A percentile compares a stretch with the other conserved stretches of the same genome.
Evolutionary conservation across 768 basidiomycete genomes (phyloP).

Genomic region (Suillus subluteus): DNA sequence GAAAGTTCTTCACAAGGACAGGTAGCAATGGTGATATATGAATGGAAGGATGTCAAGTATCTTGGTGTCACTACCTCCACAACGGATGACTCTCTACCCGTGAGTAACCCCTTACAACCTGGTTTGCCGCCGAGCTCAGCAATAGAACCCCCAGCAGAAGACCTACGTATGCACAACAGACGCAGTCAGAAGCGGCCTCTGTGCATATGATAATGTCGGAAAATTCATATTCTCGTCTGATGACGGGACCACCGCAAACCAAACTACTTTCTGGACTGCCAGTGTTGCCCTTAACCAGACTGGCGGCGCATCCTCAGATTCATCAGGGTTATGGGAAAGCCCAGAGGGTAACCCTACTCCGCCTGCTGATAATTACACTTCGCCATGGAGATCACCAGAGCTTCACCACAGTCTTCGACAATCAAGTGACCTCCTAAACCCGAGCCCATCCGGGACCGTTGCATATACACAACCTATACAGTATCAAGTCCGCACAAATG

Average conservation of each 20-base stretch:
- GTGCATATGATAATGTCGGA: conserved; percentile 73
- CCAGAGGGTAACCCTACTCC: conserved; percentile 62
- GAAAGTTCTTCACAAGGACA: conserved; percentile 72
- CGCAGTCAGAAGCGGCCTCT: conserved; percentile 73
- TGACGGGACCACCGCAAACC: conserved; percentile 55
- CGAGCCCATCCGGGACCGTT: conserved; percentile 53
- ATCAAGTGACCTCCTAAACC: conserved; percentile 40
- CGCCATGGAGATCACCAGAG: conserved; percentile 49
- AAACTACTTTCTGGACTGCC: conserved; percentile 89
- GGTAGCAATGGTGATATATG: conserved; percentile 93
- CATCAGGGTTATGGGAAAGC: conserved; percentile 57
- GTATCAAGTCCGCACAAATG: conserved; percentile 83
- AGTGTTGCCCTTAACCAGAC: conserved; percentile 63
- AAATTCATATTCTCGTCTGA: conserved; percentile 86
- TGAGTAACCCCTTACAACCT: conserved; percentile 45
- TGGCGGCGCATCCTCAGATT: conserved; percentile 20
- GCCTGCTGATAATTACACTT: conserved; percentile 48
- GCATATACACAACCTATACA: conserved; percentile 74
- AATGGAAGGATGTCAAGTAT: conserved; percentile 88
- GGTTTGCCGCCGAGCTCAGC: conserved; percentile 9
- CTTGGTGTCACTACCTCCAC: conserved; percentile 72
- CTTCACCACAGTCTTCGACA: conserved; percentile 22
- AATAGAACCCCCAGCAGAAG: conserved; percentile 60
- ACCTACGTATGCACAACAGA: conserved; percentile 92
- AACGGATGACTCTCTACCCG: conserved; percentile 60